Evolutionary conservation across 139 green algal species (phyloP).

Genomic region (Chlamydomonas incerta): DNA sequence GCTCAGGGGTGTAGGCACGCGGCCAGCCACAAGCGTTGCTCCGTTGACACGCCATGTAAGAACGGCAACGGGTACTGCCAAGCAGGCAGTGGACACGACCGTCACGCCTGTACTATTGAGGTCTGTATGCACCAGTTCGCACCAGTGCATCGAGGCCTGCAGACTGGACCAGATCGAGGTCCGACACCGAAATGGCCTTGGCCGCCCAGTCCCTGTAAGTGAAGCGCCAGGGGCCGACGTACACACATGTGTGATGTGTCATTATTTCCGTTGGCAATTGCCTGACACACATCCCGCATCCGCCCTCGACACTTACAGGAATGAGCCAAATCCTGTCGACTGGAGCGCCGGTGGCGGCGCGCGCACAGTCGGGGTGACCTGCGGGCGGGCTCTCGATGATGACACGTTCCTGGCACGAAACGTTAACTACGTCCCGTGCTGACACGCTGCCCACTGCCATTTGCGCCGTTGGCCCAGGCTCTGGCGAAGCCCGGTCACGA

Average conservation of each 20-base stretch:
- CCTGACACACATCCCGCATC: too few relatives aligned
- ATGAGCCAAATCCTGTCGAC: neutral
- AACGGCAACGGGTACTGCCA: too few relatives aligned
- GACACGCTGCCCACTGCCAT: neutral
- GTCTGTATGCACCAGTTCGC: neutral
- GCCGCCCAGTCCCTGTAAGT: slow-evolving; percentile 25
- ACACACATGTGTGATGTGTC: neutral
- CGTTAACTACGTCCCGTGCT: neutral
- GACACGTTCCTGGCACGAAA: neutral
- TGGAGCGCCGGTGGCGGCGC: neutral
- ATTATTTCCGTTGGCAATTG: too few relatives aligned
- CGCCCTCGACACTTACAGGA: neutral
- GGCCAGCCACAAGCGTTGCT: too few relatives aligned
- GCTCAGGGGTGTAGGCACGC: too few relatives aligned
- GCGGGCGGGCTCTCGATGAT: neutral
- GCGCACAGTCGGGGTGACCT: neutral
- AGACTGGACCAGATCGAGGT: slow-evolving; percentile 12
- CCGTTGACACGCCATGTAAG: too few relatives aligned
- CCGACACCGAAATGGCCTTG: slow-evolving; percentile 21
- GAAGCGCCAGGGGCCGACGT: neutral
- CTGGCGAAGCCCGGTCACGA: too few relatives aligned
- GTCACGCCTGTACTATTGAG: too few relatives aligned
- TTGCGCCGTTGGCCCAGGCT: too few relatives aligned
- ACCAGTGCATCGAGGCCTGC: slow-evolving; percentile 43
- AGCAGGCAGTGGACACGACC: too few relatives aligned